Base-by-base conservation (phyloP, 2,329 filamentous ascomycete genomes). In the Colletotrichum brevisporum region DNA sequence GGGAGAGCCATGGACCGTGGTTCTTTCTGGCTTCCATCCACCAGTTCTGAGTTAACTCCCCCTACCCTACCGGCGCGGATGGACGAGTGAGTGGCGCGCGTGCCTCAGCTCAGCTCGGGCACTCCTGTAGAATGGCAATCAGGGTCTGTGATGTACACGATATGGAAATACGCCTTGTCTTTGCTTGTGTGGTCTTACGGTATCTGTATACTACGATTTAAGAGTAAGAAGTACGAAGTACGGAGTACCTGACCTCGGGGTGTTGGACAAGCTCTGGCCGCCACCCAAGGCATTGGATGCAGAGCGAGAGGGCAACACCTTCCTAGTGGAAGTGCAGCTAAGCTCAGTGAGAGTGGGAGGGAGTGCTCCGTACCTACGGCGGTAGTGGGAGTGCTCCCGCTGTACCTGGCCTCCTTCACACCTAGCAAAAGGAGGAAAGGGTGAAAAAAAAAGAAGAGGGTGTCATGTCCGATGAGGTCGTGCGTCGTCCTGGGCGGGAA, bases 381-480 rank as follows among this genome's bases (percentile, higher is more conserved):
- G 27, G 27, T 5, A 5, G 27, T 31, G 31, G 6, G 31, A 36
- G 31, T 36, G 31, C 31, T 10, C 31, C 10, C 8, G 8, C 8
- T 8, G 27, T 8, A 9, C 27, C 5, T 31, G 27, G 9, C 27
- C 27, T 31, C 27, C 27, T 31, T 31, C 27, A n/a, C 13, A 47
- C 4, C 8, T 18, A 15, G 21, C 48, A 31, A 45, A 27, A 31
- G 18, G 43, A 62, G 41, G 57, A 50, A 58, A 52, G 41, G 60
- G 56, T 26, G 58, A 45, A 31, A 59, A 48, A n/a, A 47, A 31
- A 27, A 48, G 6, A 69, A 62, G 53, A 48, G 55, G 51, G 58
- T 61, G 60, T 63, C 47, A 68, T 71, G 68, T 64, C 64, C 51
- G 70, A 63, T 72, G 70, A 72, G 68, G 70, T 71, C 68, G 70